Evolutionary conservation across 2,329 filamentous ascomycete species (phyloP), one percentile per base, ranked within the genome.

Genomic region (Madurella mycetomatis): DNA sequence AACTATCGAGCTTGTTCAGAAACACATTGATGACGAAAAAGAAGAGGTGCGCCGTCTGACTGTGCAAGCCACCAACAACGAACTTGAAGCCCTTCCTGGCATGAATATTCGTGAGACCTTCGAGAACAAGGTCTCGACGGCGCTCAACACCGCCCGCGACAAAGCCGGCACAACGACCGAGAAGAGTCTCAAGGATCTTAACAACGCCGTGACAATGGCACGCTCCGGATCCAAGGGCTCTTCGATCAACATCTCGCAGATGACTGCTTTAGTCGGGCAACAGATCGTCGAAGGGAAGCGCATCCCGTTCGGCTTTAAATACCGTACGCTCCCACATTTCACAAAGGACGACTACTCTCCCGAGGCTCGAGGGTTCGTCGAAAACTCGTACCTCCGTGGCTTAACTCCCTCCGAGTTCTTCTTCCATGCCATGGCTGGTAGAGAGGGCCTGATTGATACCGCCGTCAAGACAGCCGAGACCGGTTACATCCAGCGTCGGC

Each of bases 401-500:
- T 76, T 99, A 55, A 99, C 95, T 0, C 94, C 94, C 0, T 87
- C 89, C 1, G 94, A 99, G 65, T 99, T 99, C 76, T 99, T 96
- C 78, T 99, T 99, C 81, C 94, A 99, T 82, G 94, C 94, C 68
- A 99, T 99, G 94, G 94, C 94, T 79, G 94, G 94, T 90, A 86
- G 94, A 78, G 94, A 99, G 75, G 94, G 94, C 95, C 81, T 99
- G 52, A 99, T 99, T 65, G 94, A 99, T 81, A 99, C 94, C 49
- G 94, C 94, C 62, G 95, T 99, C 74, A 99, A 99, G 82, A 99
- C 94, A 61, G 94, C 94, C 17, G 95, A 99, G 73, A 99, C 95
- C 54, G 94, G 94, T 74, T 99, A 99, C 71, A 99, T 99, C 62
- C 95, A 99, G 73, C 90, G 94, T 75, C 91, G 95, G 78, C 82